These are phyloP conservation scores for Agrostemma githago DNA, from an alignment of 148 eudicot species.

Conservation along the genomic window DNA sequence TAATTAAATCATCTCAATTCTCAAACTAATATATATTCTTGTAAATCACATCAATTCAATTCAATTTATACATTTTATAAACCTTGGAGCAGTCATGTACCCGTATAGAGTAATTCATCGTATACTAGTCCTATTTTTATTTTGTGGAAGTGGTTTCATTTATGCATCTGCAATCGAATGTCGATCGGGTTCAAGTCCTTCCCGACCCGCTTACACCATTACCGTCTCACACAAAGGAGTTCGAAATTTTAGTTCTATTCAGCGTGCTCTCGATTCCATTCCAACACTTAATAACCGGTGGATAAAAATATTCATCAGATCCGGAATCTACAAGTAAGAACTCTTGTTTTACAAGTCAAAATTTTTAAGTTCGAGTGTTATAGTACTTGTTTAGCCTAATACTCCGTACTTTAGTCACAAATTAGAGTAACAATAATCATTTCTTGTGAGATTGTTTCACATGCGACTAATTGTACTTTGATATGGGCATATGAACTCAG, in stretches of 20 bases:
- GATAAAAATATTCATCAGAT: constrained; percentile 1
- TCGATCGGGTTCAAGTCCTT: neutral
- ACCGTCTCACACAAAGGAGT: constrained; percentile 16
- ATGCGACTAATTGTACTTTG: no score
- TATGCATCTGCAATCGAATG: neutral
- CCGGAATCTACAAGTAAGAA: constrained; percentile 23
- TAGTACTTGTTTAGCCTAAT: neutral
- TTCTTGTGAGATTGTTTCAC: no score
- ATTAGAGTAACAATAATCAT: no score
- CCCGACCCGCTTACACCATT: constrained; percentile 6
- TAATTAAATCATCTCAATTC: no score
- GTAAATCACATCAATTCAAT: no score
- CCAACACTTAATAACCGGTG: constrained; percentile 19
- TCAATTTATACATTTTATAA: no score
- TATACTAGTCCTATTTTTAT: neutral
- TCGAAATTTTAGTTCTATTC: constrained; percentile 15
- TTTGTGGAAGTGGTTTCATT: neutral
- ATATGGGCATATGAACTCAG: no score
- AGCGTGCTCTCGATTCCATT: constrained; percentile 19
- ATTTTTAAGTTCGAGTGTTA: neutral
- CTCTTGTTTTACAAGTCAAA: neutral
- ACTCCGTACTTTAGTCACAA: no score
- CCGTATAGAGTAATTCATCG: no score
- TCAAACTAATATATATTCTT: no score
- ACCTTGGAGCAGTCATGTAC: no score